Conservation (phyloP, 768 basidiomycete species). For the Leccinum aurantiacum region DNA sequence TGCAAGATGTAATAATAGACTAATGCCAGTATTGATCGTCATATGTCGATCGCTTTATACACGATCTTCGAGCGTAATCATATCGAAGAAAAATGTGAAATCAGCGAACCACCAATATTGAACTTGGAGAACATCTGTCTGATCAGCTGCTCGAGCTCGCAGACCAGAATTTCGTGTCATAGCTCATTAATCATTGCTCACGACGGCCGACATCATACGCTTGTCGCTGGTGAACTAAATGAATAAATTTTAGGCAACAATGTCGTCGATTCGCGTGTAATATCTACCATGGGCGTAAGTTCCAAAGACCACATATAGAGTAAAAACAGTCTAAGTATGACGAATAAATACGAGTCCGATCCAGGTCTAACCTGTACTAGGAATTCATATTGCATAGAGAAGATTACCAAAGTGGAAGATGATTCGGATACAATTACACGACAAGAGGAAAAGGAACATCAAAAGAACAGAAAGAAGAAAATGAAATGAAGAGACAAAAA, state of each 20-base stretch:
- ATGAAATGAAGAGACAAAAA: neutral
- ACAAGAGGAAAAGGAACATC: constrained; percentile 2
- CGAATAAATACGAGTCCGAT: constrained; percentile 10
- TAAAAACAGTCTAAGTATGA: constrained; percentile 17
- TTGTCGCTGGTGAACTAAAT: too few species aligned
- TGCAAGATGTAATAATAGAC: too few species aligned
- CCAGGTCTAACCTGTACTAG: constrained; percentile 4
- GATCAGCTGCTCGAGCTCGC: too few species aligned
- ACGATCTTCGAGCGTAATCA: too few species aligned
- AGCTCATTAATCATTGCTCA: too few species aligned
- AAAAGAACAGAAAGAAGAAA: neutral
- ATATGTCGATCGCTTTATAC: too few species aligned
- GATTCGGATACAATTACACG: constrained; percentile 12
- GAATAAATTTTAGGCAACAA: neutral
- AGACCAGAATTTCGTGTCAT: too few species aligned
- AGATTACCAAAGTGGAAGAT: neutral
- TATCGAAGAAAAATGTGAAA: too few species aligned
- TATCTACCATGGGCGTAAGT: neutral
- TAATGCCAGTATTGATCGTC: too few species aligned
- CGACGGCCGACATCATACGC: too few species aligned
- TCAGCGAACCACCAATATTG: too few species aligned
- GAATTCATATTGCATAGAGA: constrained; percentile 4
- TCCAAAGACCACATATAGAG: neutral
- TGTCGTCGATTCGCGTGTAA: constrained; percentile 6
- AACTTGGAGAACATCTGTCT: too few species aligned